Evolutionary conservation across 495 filamentous ascomycete species (phyloP).

Genomic region (Schizothecium vesticola): DNA sequence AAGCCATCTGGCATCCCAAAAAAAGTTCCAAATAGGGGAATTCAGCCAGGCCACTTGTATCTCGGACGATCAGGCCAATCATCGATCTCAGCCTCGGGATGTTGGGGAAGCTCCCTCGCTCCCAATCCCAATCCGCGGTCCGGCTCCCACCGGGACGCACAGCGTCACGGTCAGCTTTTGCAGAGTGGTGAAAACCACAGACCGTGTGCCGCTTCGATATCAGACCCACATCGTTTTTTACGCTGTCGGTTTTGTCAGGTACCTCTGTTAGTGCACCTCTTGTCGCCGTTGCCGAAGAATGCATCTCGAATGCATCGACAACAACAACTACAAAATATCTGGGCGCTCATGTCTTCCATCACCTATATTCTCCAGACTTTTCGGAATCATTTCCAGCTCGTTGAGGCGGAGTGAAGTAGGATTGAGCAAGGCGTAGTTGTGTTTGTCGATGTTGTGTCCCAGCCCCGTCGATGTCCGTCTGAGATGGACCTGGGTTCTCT

Average conservation of each 20-base stretch:
- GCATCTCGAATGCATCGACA: neutral
- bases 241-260: slow-evolving; percentile 9
- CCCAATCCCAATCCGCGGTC: slow-evolving; percentile 10
- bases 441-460: neutral
- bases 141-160: neutral
- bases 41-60: slow-evolving; percentile 20
- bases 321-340: neutral
- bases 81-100: slow-evolving; percentile 4
- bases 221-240: slow-evolving; percentile 4
- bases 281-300: neutral
- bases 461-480: neutral
- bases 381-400: neutral
- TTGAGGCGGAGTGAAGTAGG: neutral
- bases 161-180: slow-evolving; percentile 22
- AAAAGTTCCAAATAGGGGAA: slow-evolving; percentile 6
- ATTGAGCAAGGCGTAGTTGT: slow-evolving; percentile 2
- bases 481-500: too few relatives aligned
- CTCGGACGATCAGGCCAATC: slow-evolving; percentile 12
- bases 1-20: neutral
- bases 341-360: neutral
- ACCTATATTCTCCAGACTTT: neutral
- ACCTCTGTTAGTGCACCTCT: slow-evolving; percentile 13
- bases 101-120: slow-evolving; percentile 22
- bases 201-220: neutral
- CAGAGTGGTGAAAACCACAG: slow-evolving; percentile 10